Evolutionary conservation across 2,329 filamentous ascomycete species (phyloP).

Genomic region (Orbilia blumenaviensis): DNA sequence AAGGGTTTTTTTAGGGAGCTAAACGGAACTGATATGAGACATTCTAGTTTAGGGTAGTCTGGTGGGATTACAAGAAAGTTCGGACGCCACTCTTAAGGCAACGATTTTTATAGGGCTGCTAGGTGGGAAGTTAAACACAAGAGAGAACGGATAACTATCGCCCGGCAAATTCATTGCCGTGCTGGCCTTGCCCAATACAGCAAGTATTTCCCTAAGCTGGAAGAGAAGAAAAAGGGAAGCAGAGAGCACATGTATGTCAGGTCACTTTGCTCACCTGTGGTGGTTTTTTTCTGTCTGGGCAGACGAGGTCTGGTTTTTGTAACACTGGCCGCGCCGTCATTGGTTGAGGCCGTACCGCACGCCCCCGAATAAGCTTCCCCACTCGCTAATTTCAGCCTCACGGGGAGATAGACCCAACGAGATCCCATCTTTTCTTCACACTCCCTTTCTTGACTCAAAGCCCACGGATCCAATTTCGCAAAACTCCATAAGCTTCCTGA

Average conservation of each 20-base stretch:
- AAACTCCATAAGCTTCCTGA: neutral
- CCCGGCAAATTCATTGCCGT: neutral
- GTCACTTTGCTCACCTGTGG: slow-evolving; percentile 29
- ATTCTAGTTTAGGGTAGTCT: neutral
- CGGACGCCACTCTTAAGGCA: neutral
- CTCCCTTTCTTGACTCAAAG: neutral
- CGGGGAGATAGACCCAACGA: slow-evolving; percentile 32
- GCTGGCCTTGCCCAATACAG: slow-evolving; percentile 31
- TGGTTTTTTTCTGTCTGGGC: slow-evolving; percentile 14
- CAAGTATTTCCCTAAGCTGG: slow-evolving; percentile 37
- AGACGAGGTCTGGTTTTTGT: slow-evolving; percentile 7
- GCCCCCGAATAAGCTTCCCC: slow-evolving; percentile 31
- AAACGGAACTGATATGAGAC: slow-evolving; percentile 17
- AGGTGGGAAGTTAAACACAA: no score
- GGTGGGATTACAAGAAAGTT: slow-evolving; percentile 9
- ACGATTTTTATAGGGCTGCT: slow-evolving; percentile 5
- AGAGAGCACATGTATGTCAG: slow-evolving; percentile 26
- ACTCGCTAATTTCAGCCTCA: slow-evolving; percentile 54
- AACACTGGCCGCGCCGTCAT: slow-evolving; percentile 47
- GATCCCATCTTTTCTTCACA: neutral
- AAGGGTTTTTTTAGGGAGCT: no score
- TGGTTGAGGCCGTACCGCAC: slow-evolving; percentile 26
- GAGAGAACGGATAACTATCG: slow-evolving; percentile 15
- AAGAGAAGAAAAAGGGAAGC: no score
- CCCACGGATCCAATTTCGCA: slow-evolving; percentile 3